phyloP scores from a whole-genome alignment of 1,139 yeast genomes.

The Saccharomycopsis hybrid region DNA sequence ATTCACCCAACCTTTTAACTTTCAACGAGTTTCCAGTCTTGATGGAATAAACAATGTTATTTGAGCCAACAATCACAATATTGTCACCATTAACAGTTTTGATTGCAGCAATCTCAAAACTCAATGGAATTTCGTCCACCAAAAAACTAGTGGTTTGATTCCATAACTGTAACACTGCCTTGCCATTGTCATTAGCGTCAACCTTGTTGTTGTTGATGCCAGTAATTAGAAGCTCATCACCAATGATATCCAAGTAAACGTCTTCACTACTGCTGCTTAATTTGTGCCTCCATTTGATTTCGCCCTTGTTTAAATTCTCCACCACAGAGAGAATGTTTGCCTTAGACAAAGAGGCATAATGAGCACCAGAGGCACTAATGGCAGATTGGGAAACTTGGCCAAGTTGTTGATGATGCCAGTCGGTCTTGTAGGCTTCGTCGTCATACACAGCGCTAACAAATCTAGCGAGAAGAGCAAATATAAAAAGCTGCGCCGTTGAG shows the following conservation, averaged over 20 bases:
- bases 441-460: conserved; percentile 26
- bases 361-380: background rate
- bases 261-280: background rate
- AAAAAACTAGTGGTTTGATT: conserved; percentile 22
- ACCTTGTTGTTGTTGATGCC: background rate
- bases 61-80: conserved; percentile 6
- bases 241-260: background rate
- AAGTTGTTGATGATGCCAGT: conserved; percentile 29
- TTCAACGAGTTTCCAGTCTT: too few relatives aligned
- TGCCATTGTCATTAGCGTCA: too few relatives aligned
- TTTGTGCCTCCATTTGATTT: conserved; percentile 29
- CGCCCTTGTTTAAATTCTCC: conserved; percentile 25
- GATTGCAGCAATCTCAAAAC: background rate
- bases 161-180: conserved; percentile 23
- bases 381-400: conserved; percentile 18
- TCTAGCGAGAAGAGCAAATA: background rate
- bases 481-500: too few relatives aligned
- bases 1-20: too few relatives aligned
- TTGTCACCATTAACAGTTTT: background rate
- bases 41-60: too few relatives aligned
- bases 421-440: conserved; percentile 30
- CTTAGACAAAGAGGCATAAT: conserved; percentile 26
- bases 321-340: conserved; percentile 28
- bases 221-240: background rate
- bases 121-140: conserved; percentile 9